Percentiles rank a stretch among this genome's conserved stretches.
Conservation (phyloP, 768 basidiomycete species). For the Tephrocybe sp. region DNA sequence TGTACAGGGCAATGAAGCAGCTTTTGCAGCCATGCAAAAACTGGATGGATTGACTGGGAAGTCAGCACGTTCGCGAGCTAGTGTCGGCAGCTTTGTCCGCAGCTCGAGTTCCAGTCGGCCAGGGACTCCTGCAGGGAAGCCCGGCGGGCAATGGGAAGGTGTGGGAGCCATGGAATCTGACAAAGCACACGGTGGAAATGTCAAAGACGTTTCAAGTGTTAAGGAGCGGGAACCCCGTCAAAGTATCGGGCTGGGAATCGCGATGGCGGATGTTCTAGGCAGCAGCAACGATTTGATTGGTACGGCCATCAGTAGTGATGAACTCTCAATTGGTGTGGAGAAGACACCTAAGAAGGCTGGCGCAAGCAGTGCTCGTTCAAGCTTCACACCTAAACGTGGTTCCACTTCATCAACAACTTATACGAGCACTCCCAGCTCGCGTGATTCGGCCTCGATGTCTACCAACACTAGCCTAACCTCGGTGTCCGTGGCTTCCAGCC, state of each 20-base stretch:
- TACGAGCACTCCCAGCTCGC: conserved; percentile 78
- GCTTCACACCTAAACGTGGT: conserved; percentile 83
- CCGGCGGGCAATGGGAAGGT: conserved; percentile 76
- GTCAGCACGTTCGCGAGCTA: conserved; percentile 73
- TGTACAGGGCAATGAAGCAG: conserved; percentile 83
- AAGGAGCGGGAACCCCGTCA: conserved; percentile 51
- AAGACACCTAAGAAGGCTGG: conserved; percentile 69
- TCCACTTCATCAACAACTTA: conserved; percentile 90
- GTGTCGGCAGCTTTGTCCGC: conserved; percentile 71
- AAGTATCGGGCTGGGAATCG: conserved; percentile 32
- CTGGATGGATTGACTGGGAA: conserved; percentile 86
- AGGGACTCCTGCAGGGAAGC: conserved; percentile 68
- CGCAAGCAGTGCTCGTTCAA: conserved; percentile 59
- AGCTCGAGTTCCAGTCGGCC: conserved; percentile 68
- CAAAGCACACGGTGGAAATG: conserved; percentile 37
- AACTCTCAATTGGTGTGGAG: conserved; percentile 51
- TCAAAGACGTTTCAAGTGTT: conserved; percentile 35
- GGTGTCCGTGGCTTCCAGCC: conserved; percentile 66
- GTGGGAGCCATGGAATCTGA: conserved; percentile 41
- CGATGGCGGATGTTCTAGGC: conserved; percentile 29
- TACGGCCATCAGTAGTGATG: conserved; percentile 58
- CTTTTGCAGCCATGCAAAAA: conserved; percentile 89
- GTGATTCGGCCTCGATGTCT: conserved; percentile 85
- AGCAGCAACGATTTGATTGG: conserved; percentile 44
- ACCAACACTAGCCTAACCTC: conserved; percentile 78